A percentile compares a stretch with the other conserved stretches of the same genome.
Conservation (phyloP, 352 stramenopile species). For the Thalassiosira exigua region DNA sequence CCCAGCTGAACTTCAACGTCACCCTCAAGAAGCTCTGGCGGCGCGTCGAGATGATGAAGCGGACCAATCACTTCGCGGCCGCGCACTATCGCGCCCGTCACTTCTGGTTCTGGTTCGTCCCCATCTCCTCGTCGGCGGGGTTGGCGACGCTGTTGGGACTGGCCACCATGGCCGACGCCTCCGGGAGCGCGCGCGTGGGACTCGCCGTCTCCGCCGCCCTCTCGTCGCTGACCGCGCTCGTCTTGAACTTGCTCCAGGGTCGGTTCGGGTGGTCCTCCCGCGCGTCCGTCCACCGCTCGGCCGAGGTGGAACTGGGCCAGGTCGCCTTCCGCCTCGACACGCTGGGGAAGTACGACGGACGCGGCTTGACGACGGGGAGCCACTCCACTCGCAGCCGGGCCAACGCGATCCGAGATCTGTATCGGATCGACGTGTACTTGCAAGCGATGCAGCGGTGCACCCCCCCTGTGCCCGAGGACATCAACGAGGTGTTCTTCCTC, state of each 20-base stretch:
- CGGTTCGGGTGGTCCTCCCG: conserved; percentile 30
- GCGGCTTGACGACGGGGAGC: conserved; percentile 14
- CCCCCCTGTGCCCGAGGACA: conserved; percentile 21
- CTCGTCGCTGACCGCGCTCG: conserved; percentile 19
- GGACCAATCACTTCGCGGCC: conserved; percentile 31
- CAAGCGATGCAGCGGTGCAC: conserved; percentile 47
- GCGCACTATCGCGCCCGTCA: conserved; percentile 41
- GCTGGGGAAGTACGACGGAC: conserved; percentile 26
- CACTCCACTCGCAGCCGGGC: conserved; percentile 25
- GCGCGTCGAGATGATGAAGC: conserved; percentile 40
- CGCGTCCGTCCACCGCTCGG: conserved; percentile 23
- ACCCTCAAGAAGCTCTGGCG: conserved; percentile 30
- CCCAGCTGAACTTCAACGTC: conserved; percentile 31
- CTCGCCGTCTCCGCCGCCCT: conserved; percentile 21
- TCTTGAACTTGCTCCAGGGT: conserved; percentile 39
- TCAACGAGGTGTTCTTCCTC: conserved; percentile 34
- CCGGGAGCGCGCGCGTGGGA: neutral
- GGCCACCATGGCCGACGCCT: conserved; percentile 16
- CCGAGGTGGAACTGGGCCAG: conserved; percentile 33
- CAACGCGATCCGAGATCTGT: conserved; percentile 40
- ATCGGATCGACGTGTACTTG: conserved; percentile 46
- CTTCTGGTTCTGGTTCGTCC: conserved; percentile 48
- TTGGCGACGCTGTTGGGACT: conserved; percentile 28
- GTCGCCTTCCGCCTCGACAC: conserved; percentile 34
- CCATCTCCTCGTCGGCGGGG: conserved; percentile 33